Percentiles rank a stretch among this genome's conserved stretches.
Evolutionary conservation across 441 rosid species (phyloP).

Genomic region (Sinapis alba): DNA sequence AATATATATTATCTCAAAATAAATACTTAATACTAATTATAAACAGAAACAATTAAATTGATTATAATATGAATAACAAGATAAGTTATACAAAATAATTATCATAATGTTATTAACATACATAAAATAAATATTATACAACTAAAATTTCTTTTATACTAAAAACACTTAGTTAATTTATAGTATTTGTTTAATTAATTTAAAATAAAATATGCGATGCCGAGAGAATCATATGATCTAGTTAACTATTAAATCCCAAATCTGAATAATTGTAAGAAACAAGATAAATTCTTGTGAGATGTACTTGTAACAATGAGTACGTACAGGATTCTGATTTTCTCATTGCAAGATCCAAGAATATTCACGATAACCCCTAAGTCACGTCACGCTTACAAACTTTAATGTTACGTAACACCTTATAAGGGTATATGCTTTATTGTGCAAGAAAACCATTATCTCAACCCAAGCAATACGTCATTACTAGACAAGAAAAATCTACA

Average conservation of each 20-base stretch:
- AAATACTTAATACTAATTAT: too few relatives aligned
- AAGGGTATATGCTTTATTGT: slow-evolving; percentile 3
- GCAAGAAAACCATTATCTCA: background rate
- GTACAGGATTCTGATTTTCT: slow-evolving; percentile 7
- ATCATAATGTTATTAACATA: too few relatives aligned
- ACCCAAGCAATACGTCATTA: slow-evolving; percentile 16
- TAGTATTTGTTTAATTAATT: too few relatives aligned
- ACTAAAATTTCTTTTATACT: too few relatives aligned
- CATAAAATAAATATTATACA: too few relatives aligned
- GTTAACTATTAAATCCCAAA: background rate
- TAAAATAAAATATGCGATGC: too few relatives aligned
- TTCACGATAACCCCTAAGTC: slow-evolving; percentile 11
- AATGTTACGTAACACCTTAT: background rate
- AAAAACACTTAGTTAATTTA: too few relatives aligned
- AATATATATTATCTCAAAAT: too few relatives aligned
- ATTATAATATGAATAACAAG: too few relatives aligned
- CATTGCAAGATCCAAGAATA: slow-evolving; percentile 37
- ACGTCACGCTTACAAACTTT: slow-evolving; percentile 17
- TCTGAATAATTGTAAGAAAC: background rate
- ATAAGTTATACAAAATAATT: too few relatives aligned
- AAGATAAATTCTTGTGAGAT: background rate
- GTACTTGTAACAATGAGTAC: slow-evolving; percentile 2
- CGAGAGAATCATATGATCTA: too few relatives aligned
- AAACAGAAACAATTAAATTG: too few relatives aligned
- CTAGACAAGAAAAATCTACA: background rate